Base-by-base conservation (phyloP, 805 yeast genomes). In the Cyberlindnera xylosilytica region DNA sequence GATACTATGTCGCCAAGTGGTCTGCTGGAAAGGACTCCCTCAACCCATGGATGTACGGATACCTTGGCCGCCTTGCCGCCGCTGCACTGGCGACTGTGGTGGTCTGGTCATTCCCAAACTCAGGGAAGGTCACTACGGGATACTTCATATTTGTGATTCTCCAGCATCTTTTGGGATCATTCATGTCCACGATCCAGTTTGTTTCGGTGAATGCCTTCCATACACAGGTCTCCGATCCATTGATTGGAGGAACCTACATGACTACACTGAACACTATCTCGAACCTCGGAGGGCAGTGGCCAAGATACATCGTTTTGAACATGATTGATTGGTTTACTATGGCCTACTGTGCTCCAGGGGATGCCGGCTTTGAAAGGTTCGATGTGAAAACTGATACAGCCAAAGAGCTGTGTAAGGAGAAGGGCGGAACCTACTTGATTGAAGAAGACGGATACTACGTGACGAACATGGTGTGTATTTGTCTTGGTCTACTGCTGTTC, bases 201-300 rank as follows among this genome's bases (percentile, higher is more conserved):
- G 98, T 93, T 16, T 85, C 95, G 1, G 79, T 93, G 33, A 84
- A 89, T 58, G 95, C 98, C 0, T 93, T 93, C 72, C 97, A 91
- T 65, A 91, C 97, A 3, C 81, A 83, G 53, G 86, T 93, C 41
- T 96, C 99, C 2, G 99, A 93, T 60, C 98, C 99, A 0, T 65
- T 81, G 16, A 87, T 93, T 54, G 99, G 99, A 15, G 99, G 99
- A 2, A 93, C 99, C 0, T 93, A 93, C 62, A 91, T 93, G 98
- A 93, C 99, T 0, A 82, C 96, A 1, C 70, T 93, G 45, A 93
- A 93, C 63, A 93, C 99, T 0, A 70, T 93, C 36, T 80, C 95
- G 32, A 93, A 93, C 61, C 73, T 91, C 44, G 99, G 99, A 19
- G 99, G 99, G 10, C 93, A 95, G 34, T 93, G 99, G 99, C 99